Evolutionary conservation across 768 basidiomycete species (phyloP), one percentile per base, ranked within the genome.

Genomic region (Trametes elegans): DNA sequence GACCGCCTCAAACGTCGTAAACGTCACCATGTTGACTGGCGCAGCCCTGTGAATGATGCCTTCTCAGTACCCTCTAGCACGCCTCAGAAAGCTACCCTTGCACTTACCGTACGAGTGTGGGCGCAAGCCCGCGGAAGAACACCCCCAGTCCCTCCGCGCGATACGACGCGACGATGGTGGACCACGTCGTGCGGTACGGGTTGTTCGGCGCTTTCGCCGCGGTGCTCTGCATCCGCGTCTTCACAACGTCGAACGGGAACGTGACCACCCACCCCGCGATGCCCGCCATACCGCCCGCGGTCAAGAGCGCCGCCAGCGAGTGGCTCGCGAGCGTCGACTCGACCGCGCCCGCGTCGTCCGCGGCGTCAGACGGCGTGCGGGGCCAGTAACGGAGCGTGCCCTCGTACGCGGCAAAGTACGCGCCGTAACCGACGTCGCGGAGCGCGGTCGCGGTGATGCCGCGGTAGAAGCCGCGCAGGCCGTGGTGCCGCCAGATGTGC

Each of bases 201-300:
- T 85, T 78, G 24, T 49, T 57, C 3, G 58, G 32, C 26, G 26
- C 35, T 8, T 41, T 40, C 10, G 41, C 49, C 1, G 66, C 16
- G 50, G 23, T 67, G 44, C 82, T 81, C 68, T 97, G 93, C 62
- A 94, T 81, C 5, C 93, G 82, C 13, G 94, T 95, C 73, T 97
- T 96, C 57, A 95, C 78, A 3, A 93, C 88, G 64, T 97, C 93
- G 51, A 93, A 75, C 2, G 92, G 91, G 68, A 96, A 97, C 1
- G 93, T 95, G 2, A 74, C 76, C 0, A 84, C 32, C 92, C 92
- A 95, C 8, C 89, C 88, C 8, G 79, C 79, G 16, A 89, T 70
- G 5, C 91, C 92, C 0, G 92, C 92, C 0, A 86, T 65, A 1
- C 83, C 92, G 19, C 90, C 91, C 3, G 90, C 88, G 18, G 85